A percentile compares a stretch with the other conserved stretches of the same genome.
phyloP scores from a whole-genome alignment of 1,284 basidiomycete genomes.

The Puccinia triticina region DNA sequence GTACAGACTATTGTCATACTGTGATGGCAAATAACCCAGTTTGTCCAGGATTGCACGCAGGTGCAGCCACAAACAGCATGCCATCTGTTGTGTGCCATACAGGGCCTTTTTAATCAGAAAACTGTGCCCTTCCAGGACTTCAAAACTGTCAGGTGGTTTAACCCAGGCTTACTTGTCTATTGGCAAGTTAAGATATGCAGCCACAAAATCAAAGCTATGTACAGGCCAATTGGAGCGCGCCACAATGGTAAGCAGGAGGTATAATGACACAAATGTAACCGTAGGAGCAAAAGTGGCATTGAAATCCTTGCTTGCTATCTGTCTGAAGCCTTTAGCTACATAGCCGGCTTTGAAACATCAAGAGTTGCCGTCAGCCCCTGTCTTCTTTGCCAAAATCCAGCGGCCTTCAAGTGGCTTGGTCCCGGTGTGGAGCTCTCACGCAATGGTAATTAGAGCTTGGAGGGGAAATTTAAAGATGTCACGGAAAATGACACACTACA shows the following conservation, averaged over 20 bases:
- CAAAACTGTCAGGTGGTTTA: neutral
- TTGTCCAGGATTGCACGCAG: neutral
- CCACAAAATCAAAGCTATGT: constrained; percentile 21
- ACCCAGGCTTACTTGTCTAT: constrained; percentile 19
- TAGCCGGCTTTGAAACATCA: constrained; percentile 27
- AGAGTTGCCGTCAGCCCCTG: too few species aligned
- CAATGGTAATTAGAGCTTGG: too few species aligned
- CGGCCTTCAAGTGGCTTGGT: neutral
- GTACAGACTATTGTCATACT: constrained; percentile 7
- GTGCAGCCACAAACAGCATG: constrained; percentile 25
- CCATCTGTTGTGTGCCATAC: constrained; percentile 24
- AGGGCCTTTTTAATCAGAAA: constrained; percentile 1
- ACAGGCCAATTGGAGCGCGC: neutral
- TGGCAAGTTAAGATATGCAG: constrained; percentile 16
- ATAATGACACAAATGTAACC: constrained; percentile 13
- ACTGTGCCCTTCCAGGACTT: neutral
- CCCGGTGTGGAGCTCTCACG: too few species aligned
- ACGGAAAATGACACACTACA: too few species aligned
- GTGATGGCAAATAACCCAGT: neutral
- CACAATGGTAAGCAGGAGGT: neutral
- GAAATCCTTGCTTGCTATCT: neutral
- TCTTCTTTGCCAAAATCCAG: too few species aligned
- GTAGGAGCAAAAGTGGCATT: constrained; percentile 22
- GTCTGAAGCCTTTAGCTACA: constrained; percentile 19
- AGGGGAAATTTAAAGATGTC: too few species aligned